Evolutionary conservation across 2,329 filamentous ascomycete genomes (phyloP), one percentile per base, ranked within the genome.

Genomic region (Pseudogymnoascus sp.): DNA sequence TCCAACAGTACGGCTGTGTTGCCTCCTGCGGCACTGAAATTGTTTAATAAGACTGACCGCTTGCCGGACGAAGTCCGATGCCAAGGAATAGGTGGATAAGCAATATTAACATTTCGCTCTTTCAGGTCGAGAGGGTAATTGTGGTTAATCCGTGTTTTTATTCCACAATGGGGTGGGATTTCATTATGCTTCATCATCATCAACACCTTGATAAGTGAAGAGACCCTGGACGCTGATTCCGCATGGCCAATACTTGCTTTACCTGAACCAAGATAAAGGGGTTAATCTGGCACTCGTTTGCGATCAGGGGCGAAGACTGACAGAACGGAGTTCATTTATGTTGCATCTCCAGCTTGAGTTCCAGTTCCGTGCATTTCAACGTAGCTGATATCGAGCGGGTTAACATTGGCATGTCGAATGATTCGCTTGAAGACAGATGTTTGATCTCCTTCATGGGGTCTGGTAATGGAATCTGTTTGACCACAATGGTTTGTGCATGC

Each of bases 351-450:
- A 38, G 87, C 89, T 70, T 92, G 89, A 0, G 89, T 94, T 41
- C 90, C 90, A 3, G 90, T 94, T 20, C 88, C 90, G 71, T 94
- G 90, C 85, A 92, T 90, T 74, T 94, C 90, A 11, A 93, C 84
- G 68, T 91, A 93, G 72, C 85, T 85, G 59, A 94, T 81, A 64
- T 91, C 87, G 58, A 85, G 80, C 1, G 89, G 87, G 68, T 91
- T 85, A n/a, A 92, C 80, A 62, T 87, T 86, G 35, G 61, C 32
- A 8, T 61, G 32, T 34, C 37, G 81, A 1, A 92, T 78, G n/a
- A 92, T 84, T 47, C 83, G 78, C 60, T 82, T 81, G 67, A 87
- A 91, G 12, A 92, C 75, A 22, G 82, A 78, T 7, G 87, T 83
- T 72, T 93, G 90, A 0, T 87, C 87, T 4, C 84, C 86, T 4